phyloP scores from a whole-genome alignment of 257 asterid genomes.

The Rubia yunnanensis region DNA sequence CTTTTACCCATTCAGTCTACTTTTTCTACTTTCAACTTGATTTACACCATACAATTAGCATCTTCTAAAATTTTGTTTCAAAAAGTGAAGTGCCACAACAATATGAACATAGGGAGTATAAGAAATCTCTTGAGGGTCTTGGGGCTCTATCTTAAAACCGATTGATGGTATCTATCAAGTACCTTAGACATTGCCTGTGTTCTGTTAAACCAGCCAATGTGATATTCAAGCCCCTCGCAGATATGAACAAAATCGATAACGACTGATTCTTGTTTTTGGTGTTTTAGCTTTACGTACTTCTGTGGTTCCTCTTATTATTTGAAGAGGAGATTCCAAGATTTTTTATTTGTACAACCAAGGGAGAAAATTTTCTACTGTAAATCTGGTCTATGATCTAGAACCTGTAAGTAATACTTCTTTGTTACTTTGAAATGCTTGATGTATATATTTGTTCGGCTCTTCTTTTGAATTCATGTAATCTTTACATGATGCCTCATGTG shows the following conservation, averaged over 20 bases:
- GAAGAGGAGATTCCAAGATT: slow-evolving; percentile 14
- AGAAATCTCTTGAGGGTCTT: too few relatives aligned
- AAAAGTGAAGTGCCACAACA: too few relatives aligned
- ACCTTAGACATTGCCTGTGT: too few relatives aligned
- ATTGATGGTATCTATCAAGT: not conserved
- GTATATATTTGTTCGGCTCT: not conserved
- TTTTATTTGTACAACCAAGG: slow-evolving; percentile 9
- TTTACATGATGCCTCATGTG: not conserved
- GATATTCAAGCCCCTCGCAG: too few relatives aligned
- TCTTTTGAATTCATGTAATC: not conserved
- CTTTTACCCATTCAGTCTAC: too few relatives aligned
- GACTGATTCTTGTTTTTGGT: not conserved
- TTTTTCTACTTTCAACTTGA: too few relatives aligned
- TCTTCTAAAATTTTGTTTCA: too few relatives aligned
- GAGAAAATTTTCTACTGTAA: slow-evolving; percentile 2
- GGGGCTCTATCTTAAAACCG: not conserved
- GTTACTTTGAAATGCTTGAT: not conserved
- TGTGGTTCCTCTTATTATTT: not conserved
- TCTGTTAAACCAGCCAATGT: not conserved
- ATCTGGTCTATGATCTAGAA: too few relatives aligned
- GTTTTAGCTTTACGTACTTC: not conserved
- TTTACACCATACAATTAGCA: too few relatives aligned
- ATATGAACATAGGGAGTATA: too few relatives aligned
- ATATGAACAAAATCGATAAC: too few relatives aligned
- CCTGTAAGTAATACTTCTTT: not conserved